phyloP scores from a whole-genome alignment of 768 basidiomycete species.

The Macrolepiota fuliginosa region DNA sequence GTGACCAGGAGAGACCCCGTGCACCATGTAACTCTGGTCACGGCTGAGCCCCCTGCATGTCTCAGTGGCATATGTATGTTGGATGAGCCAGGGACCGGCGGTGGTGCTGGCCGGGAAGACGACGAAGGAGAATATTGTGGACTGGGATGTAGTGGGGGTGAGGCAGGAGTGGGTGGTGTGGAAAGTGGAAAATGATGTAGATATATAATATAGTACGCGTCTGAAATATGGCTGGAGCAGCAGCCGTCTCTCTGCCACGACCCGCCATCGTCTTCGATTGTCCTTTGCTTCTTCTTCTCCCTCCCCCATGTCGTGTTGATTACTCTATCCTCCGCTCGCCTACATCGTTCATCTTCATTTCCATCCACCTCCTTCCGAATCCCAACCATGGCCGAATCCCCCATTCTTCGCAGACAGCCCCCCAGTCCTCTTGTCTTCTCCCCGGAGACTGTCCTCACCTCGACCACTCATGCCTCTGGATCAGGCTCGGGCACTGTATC shows the following conservation, averaged over 20 bases:
- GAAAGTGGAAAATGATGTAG: not conserved
- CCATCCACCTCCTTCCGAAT: slow-evolving; percentile 11
- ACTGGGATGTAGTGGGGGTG: not conserved
- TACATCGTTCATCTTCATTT: slow-evolving; percentile 18
- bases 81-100: not conserved
- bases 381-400: slow-evolving; percentile 48
- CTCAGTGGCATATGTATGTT: not conserved
- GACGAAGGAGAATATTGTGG: not conserved
- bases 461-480: slow-evolving; percentile 41
- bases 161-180: not conserved
- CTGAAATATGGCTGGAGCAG: slow-evolving; percentile 1
- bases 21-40: slow-evolving; percentile 19
- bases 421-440: slow-evolving; percentile 83
- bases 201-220: not conserved
- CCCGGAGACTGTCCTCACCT: slow-evolving; percentile 60
- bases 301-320: slow-evolving; percentile 30
- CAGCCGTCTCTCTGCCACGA: not conserved
- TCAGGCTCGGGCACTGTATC: slow-evolving; percentile 76
- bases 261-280: not conserved
- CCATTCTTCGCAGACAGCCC: slow-evolving; percentile 52
- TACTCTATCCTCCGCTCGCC: slow-evolving; percentile 16
- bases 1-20: slow-evolving; percentile 18
- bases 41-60: not conserved
- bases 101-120: not conserved
- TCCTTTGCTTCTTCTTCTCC: slow-evolving; percentile 22